These are phyloP conservation scores for Gossypium laxum DNA, from an alignment of 441 rosid genomes.

Conservation along the genomic window DNA sequence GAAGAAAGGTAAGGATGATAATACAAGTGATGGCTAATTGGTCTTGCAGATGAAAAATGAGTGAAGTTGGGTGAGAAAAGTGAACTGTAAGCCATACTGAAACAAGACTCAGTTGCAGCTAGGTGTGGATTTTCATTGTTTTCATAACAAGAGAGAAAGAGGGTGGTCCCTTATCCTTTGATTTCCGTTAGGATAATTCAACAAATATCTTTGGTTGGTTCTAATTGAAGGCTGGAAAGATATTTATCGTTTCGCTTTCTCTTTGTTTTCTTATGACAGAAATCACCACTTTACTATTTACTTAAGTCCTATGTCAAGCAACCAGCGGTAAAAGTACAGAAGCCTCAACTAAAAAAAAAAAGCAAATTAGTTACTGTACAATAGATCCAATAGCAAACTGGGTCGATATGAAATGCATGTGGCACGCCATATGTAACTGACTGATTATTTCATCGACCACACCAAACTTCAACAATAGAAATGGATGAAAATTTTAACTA, in stretches of 20 bases:
- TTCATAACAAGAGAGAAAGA: constrained; percentile 2
- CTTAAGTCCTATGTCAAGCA: constrained; percentile 7
- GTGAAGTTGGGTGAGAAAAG: constrained; percentile 28
- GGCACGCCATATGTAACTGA: no score
- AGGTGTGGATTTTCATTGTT: neutral
- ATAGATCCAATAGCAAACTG: no score
- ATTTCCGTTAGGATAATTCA: constrained; percentile 21
- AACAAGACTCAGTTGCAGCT: constrained; percentile 5
- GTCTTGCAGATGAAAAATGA: constrained; percentile 15
- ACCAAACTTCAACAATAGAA: no score
- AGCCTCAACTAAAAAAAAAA: no score
- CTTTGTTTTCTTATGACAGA: neutral
- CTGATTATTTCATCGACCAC: no score
- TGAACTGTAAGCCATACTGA: constrained; percentile 32
- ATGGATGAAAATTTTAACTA: no score
- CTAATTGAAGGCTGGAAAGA: constrained; percentile 18
- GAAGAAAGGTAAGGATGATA: constrained; percentile 13
- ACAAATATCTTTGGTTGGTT: constrained; percentile 21
- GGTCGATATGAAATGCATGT: no score
- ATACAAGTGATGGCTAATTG: constrained; percentile 4
- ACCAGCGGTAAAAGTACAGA: no score
- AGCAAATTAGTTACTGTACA: no score
- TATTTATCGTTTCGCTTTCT: constrained; percentile 16
- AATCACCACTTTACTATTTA: constrained; percentile 7
- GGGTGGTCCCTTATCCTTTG: constrained; percentile 22